Base-by-base conservation (phyloP, 192 early-diverging fungal species). In the Spizellomyces punctatus region DNA sequence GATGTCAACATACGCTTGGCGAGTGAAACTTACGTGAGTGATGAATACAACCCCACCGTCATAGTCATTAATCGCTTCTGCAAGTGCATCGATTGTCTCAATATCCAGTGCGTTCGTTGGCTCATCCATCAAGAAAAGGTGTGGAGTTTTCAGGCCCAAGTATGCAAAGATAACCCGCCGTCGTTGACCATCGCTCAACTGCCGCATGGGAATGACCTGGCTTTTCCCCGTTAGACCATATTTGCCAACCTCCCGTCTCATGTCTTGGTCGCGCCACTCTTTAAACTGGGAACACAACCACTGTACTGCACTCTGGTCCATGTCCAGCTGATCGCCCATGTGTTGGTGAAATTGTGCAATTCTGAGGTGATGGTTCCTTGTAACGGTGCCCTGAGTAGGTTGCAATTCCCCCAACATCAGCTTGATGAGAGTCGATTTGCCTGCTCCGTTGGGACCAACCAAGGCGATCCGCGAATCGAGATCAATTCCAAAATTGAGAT, bases 71-170 rank as follows among this genome's bases (percentile, higher is more conserved):
- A 91, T 89, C 59, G 89, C 89, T 62, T 65, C 69, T 54, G 88
- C 86, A 56, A 91, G 78, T 9, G 60, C 87, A 63, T 83, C 89
- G 14, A 90, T 74, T 5, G 88, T 76, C 36, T 91, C 89, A 57
- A 87, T 77, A 75, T 91, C 89, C 77, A 91, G 78, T 72, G 83
- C 89, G 77, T 90, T 76, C 60, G 90, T 96, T 66, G 94, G 94
- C 83, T 94, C 92, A 78, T 95, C 94, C 73, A 95, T 85, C 63
- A 94, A 85, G 77, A 96, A 89, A 66, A 91, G 85, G 61, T 92
- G 83, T 79, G 90, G 91, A 76, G 89, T 91, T 84, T 89, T 89
- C 75, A 91, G 86, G 63, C 89, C 89, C 77, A 82, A 82, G 59
- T 86, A 88, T 48, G 87, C 74, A 76, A 82, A 85, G 66, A 79